These are phyloP conservation scores for Hyphodiscus hymeniophilus DNA, from an alignment of 495 filamentous ascomycete species.

Conservation along the genomic window DNA sequence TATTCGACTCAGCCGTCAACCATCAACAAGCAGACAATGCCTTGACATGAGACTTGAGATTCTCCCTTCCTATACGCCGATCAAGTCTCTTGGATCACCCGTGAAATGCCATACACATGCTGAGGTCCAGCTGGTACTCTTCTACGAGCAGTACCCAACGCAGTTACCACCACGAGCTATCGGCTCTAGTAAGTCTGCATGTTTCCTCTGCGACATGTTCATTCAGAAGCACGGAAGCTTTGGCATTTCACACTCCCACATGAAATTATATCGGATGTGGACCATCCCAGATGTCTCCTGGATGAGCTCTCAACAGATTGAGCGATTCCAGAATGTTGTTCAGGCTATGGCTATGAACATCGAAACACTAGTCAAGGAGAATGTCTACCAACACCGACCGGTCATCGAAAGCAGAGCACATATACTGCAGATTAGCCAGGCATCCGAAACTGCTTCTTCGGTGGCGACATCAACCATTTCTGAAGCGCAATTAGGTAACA, in stretches of 20 bases:
- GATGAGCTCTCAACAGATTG: background rate
- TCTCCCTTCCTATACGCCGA: background rate
- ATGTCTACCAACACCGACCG: background rate
- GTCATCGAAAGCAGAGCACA: background rate
- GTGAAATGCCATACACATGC: background rate
- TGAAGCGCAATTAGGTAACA: too few relatives aligned
- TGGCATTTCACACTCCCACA: conserved; percentile 7
- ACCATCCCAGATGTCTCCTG: conserved; percentile 1
- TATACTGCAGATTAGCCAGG: background rate
- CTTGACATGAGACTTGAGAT: conserved; percentile 15
- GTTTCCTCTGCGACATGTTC: conserved; percentile 10
- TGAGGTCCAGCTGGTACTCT: conserved; percentile 2
- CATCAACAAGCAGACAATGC: conserved; percentile 3
- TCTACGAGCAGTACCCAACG: background rate
- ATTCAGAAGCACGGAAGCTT: conserved; percentile 3
- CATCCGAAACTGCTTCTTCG: too few relatives aligned
- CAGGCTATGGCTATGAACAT: background rate
- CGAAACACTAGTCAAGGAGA: background rate
- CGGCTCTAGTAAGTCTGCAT: conserved; percentile 4
- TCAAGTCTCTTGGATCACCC: background rate
- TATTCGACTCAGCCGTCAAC: conserved; percentile 1
- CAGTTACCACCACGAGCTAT: background rate
- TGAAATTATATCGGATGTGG: conserved; percentile 8
- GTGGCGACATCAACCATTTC: too few relatives aligned
- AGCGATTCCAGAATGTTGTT: background rate